Percentiles rank a stretch among this genome's conserved stretches.
Conservation (phyloP, 305 asterid species). For the Fraxinus nigra region DNA sequence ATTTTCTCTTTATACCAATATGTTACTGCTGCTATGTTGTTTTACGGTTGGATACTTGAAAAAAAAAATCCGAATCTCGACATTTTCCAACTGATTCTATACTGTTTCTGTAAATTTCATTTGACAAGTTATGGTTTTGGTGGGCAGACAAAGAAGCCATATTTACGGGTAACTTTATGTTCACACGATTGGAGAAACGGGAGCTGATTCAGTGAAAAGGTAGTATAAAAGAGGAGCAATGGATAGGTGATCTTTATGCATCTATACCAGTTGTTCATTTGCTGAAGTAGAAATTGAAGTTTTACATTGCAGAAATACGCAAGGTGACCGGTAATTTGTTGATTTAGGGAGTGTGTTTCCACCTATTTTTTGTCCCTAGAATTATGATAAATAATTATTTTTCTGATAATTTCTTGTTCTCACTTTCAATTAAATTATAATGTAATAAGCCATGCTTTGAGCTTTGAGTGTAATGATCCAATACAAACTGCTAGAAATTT, state of each 20-base stretch:
- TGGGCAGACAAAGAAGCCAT: slow-evolving; percentile 70
- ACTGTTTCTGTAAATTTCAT: not conserved
- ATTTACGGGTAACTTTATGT: slow-evolving; percentile 72
- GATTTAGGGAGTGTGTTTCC: not conserved
- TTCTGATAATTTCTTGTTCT: not conserved
- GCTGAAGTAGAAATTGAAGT: not conserved
- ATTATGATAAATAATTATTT: not conserved
- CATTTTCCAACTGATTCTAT: slow-evolving; percentile 4
- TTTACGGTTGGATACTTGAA: not conserved
- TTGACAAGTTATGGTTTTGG: slow-evolving; percentile 17
- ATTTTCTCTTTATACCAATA: not conserved
- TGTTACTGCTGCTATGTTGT: not conserved
- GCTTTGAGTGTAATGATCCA: not conserved
- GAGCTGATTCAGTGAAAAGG: slow-evolving; percentile 24
- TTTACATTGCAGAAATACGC: not conserved
- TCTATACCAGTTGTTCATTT: not conserved
- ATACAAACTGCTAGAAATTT: not conserved
- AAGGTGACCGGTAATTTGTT: not conserved
- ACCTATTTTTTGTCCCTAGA: not conserved
- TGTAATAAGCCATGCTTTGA: not conserved
- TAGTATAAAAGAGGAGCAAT: slow-evolving; percentile 16
- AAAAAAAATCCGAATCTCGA: not conserved
- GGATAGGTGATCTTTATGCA: not conserved
- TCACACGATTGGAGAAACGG: slow-evolving; percentile 55
- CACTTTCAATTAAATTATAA: not conserved